Percentiles rank a stretch among this genome's conserved stretches.
Evolutionary conservation across 2,329 filamentous ascomycete genomes (phyloP).

Genomic region (Neofusicoccum cordaticola): DNA sequence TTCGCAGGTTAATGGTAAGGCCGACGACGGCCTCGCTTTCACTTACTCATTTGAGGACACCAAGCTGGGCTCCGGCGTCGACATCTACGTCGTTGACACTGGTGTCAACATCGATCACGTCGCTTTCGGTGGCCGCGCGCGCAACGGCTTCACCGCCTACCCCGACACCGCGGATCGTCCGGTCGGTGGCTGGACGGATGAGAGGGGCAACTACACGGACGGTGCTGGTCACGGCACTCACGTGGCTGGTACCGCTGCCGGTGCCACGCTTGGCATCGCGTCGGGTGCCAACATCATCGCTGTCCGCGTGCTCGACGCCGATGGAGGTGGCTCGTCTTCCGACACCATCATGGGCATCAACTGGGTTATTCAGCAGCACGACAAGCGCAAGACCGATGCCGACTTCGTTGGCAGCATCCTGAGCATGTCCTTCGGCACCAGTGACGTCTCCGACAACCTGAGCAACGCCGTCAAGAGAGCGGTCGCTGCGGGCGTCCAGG

Average conservation of each 20-base stretch:
- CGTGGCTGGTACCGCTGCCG: slow-evolving; percentile 46
- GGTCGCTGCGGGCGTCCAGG: neutral
- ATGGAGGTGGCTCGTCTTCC: slow-evolving; percentile 41
- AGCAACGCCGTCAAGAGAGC: too few relatives aligned
- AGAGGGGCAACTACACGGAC: slow-evolving; percentile 30
- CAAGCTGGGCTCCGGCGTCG: slow-evolving; percentile 31
- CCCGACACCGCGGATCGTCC: too few relatives aligned
- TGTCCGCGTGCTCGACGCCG: slow-evolving; percentile 50
- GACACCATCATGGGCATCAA: slow-evolving; percentile 51
- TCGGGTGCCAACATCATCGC: slow-evolving; percentile 48
- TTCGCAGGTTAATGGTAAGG: too few relatives aligned
- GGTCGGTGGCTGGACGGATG: too few relatives aligned
- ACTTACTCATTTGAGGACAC: too few relatives aligned
- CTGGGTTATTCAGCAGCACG: slow-evolving; percentile 44
- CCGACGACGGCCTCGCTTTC: too few relatives aligned
- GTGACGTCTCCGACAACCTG: too few relatives aligned
- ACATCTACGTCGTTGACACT: slow-evolving; percentile 51
- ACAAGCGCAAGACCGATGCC: slow-evolving; percentile 36
- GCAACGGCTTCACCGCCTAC: too few relatives aligned
- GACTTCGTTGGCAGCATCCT: slow-evolving; percentile 47
- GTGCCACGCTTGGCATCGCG: slow-evolving; percentile 42
- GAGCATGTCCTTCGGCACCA: slow-evolving; percentile 46
- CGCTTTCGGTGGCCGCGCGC: slow-evolving; percentile 37
- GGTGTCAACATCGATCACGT: slow-evolving; percentile 47
- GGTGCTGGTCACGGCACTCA: slow-evolving; percentile 50